Evolutionary conservation across 2,329 filamentous ascomycete species (phyloP).

Genomic region (Dactylellina sp.): DNA sequence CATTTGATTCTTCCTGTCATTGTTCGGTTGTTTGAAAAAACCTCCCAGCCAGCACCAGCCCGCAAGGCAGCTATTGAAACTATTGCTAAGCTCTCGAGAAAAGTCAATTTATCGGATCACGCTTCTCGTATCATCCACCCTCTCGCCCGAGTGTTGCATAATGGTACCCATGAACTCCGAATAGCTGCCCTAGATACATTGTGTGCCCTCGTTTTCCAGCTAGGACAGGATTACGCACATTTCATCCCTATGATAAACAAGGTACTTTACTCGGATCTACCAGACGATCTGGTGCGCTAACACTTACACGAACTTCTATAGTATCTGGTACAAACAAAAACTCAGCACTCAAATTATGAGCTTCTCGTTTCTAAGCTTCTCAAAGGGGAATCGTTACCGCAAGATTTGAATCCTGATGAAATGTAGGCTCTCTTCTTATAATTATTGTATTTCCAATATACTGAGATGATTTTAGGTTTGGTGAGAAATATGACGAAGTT

Average conservation of each 20-base stretch:
- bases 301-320: conserved; percentile 52
- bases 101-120: conserved; percentile 97
- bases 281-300: neutral
- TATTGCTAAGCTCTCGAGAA: conserved; percentile 89
- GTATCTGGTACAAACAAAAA: conserved; percentile 78
- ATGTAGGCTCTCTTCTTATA: conserved; percentile 53
- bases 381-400: conserved; percentile 93
- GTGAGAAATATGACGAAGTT: conserved; percentile 81
- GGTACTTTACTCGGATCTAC: conserved; percentile 63
- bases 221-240: conserved; percentile 93
- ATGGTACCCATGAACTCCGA: conserved; percentile 78
- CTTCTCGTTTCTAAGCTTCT: conserved; percentile 91
- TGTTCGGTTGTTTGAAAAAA: conserved; percentile 91
- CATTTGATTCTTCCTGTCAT: conserved; percentile 97
- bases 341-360: conserved; percentile 91
- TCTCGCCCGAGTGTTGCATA: conserved; percentile 81
- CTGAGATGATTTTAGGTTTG: conserved; percentile 67
- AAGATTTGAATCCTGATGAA: conserved; percentile 89
- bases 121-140: conserved; percentile 97
- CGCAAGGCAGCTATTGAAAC: conserved; percentile 93
- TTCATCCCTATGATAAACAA: conserved; percentile 96
- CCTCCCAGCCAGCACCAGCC: conserved; percentile 80
- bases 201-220: conserved; percentile 93
- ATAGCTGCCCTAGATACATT: conserved; percentile 90
- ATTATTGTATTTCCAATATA: neutral